Evolutionary conservation across 257 asterid species (phyloP), one percentile per base, ranked within the genome.

Genomic region (Scutellaria baicalensis): DNA sequence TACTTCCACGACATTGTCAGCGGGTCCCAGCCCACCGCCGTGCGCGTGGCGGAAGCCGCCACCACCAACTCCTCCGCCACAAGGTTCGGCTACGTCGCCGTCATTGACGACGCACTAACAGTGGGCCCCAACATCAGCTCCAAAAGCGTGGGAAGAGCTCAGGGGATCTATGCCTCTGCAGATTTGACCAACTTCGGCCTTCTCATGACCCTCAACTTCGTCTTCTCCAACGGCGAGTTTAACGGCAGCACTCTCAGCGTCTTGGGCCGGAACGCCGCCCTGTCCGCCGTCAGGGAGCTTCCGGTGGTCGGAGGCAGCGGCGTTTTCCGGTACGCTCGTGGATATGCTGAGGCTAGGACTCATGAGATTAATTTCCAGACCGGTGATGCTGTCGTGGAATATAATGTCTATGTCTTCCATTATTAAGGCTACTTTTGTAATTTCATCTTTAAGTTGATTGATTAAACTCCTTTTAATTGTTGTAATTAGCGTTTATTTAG

Each of bases 1-100:
- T 83, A 66, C 83, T 80, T 80, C 78, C 88, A 83, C 77, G 88
- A 83, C 79, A 68, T 77, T 36, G 75, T 79, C 42, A 70, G 78
- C 71, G 87, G 84, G 9, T 73, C 13, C 35, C 11, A 39, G 23
- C 88, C 80, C 17, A 83, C 85, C 40, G 77, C 79, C 58, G 16
- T 49, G 0, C 77, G 42, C 9, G 75, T 83, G 21, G 83, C 85
- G 9, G 33, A 45, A 21, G 73, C 81, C 45, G 43, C 78, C 44
- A 6, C 10, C 45, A 80, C 81, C 17, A 83, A 77, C 66, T 36
- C 85, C 66, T 83, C 88, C 35, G 35, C 62, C 69, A 75, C 83
- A 31, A 58, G 66, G 0, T 83, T 83, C 75, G 88, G 88, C n/a
- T 0, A n/a, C n/a, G 27, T 83, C 27, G 54, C 16, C 8, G 64